Evolutionary conservation across 169 alveolate genomes (phyloP).

Genomic region (Cryptosporidium felis): DNA sequence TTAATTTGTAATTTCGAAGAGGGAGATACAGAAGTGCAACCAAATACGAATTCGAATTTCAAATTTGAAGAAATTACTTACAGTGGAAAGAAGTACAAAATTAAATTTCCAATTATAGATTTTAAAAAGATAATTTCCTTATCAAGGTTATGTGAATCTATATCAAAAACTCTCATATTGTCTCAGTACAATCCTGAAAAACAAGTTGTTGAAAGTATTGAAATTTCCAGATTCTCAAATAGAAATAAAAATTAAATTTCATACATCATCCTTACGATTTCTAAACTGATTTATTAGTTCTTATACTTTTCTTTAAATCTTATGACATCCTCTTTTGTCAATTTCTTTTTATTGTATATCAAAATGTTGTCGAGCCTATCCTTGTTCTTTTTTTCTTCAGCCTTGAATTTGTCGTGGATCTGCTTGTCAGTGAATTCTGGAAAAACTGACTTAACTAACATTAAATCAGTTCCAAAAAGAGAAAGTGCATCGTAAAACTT

Average conservation of each 20-base stretch:
- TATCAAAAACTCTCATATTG: slow-evolving; percentile 10
- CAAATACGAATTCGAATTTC: neutral
- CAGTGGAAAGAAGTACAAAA: neutral
- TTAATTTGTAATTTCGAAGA: slow-evolving; percentile 13
- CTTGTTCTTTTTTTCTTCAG: slow-evolving; percentile 73
- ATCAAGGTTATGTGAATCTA: slow-evolving; percentile 37
- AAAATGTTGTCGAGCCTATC: slow-evolving; percentile 21
- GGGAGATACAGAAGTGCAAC: no score
- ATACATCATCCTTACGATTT: no score
- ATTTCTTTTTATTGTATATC: slow-evolving; percentile 29
- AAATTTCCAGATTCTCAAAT: slow-evolving; percentile 24
- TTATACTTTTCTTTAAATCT: slow-evolving; percentile 28
- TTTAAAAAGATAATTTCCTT: slow-evolving; percentile 11
- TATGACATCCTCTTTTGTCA: slow-evolving; percentile 50
- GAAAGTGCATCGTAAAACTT: slow-evolving; percentile 75
- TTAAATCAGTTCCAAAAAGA: slow-evolving; percentile 74
- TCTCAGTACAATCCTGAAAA: neutral
- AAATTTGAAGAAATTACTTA: slow-evolving; percentile 3
- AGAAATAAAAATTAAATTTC: neutral
- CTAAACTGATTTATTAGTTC: neutral
- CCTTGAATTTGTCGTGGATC: slow-evolving; percentile 72
- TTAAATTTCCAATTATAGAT: neutral
- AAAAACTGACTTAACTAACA: slow-evolving; percentile 73
- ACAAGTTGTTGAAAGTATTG: neutral
- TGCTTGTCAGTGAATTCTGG: slow-evolving; percentile 76